A percentile compares a stretch with the other conserved stretches of the same genome.
Conservation (phyloP, 305 asterid genomes). For the Petunia hybrid region DNA sequence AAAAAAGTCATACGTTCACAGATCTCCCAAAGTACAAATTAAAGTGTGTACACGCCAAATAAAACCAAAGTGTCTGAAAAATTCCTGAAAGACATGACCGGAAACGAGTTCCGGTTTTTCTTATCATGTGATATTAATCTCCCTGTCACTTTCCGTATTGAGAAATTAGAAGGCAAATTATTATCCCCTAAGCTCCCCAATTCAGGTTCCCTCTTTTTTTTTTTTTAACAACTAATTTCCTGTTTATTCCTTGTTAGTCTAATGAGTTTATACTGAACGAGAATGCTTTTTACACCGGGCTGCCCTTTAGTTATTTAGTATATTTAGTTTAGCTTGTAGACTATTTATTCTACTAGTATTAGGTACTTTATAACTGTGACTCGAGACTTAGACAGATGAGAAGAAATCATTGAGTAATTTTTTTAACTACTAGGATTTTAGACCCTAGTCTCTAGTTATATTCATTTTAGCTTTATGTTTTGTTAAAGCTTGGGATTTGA, state of each 20-base stretch:
- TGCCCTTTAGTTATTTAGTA: too few species aligned
- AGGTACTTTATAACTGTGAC: background rate
- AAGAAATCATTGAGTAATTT: background rate
- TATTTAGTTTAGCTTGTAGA: background rate
- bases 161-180: slow-evolving; percentile 88
- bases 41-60: too few species aligned
- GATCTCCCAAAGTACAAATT: too few species aligned
- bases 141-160: slow-evolving; percentile 89
- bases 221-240: background rate
- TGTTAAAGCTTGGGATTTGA: background rate
- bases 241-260: background rate
- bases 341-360: background rate
- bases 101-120: slow-evolving; percentile 91
- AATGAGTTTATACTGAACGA: background rate
- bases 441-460: background rate
- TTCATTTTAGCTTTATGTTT: background rate
- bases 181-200: slow-evolving; percentile 49
- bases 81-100: slow-evolving; percentile 50
- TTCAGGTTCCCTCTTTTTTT: slow-evolving; percentile 55
- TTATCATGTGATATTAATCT: slow-evolving; percentile 94
- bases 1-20: too few species aligned
- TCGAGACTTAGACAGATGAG: background rate
- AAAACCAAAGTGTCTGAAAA: too few species aligned
- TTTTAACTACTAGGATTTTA: slow-evolving; percentile 11
- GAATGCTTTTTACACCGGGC: too few species aligned